Evolutionary conservation across 805 yeast species (phyloP).

Genomic region (Komagataella phaffii): DNA sequence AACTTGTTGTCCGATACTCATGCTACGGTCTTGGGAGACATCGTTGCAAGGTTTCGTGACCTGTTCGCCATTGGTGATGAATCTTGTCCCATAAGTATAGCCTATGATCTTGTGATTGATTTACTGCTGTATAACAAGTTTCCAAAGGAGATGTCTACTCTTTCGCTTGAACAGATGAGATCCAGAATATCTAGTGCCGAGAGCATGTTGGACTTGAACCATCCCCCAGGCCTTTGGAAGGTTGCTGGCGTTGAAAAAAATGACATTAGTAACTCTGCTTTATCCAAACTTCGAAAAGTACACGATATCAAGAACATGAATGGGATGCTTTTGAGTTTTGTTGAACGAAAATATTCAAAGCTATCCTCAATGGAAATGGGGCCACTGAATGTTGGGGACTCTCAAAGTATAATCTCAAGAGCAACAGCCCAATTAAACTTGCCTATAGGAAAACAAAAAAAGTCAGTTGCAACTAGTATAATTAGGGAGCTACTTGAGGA

Average conservation of each 20-base stretch:
- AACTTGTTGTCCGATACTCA: neutral
- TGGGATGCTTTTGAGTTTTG: neutral
- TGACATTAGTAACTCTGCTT: neutral
- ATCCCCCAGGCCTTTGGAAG: neutral
- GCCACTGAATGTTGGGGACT: neutral
- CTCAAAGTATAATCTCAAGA: neutral
- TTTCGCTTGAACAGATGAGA: neutral
- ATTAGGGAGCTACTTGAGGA: neutral
- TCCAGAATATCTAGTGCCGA: neutral
- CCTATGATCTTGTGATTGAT: neutral
- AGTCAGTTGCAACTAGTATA: neutral
- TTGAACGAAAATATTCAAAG: neutral
- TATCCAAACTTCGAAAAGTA: neutral
- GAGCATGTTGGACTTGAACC: neutral
- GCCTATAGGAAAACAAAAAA: neutral
- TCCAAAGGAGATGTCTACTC: neutral
- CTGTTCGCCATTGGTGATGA: neutral
- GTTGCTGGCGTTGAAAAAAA: neutral
- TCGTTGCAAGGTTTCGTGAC: neutral
- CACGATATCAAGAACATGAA: neutral
- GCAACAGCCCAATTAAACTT: neutral
- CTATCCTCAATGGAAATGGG: neutral
- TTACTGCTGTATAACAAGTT: neutral
- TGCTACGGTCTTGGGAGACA: neutral
- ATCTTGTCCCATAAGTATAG: neutral